phyloP scores from a whole-genome alignment of 192 early-diverging fungal species.

The Linnemannia hyalina region DNA sequence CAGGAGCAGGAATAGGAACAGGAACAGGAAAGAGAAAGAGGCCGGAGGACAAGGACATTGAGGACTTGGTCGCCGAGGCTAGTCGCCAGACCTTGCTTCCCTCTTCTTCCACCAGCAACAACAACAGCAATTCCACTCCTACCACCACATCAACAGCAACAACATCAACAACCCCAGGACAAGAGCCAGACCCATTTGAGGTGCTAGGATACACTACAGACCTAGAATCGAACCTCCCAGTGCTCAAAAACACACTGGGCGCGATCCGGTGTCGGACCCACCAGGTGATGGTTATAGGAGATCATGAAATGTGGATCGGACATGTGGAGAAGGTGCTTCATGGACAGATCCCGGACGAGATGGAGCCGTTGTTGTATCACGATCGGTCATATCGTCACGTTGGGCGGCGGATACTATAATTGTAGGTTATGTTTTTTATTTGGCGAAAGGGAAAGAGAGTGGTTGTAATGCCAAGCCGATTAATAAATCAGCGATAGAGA shows the following conservation, averaged over 20 bases:
- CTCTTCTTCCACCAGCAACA: not conserved
- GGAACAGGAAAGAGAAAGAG: not conserved
- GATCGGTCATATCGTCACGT: conserved; percentile 64
- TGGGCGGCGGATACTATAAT: conserved; percentile 37
- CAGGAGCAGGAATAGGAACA: not conserved
- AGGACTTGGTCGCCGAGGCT: conserved; percentile 34
- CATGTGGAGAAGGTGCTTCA: conserved; percentile 67
- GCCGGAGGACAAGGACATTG: conserved; percentile 35
- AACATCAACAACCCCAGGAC: not conserved
- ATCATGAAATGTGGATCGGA: conserved; percentile 76
- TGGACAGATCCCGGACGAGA: conserved; percentile 59
- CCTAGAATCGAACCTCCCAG: conserved; percentile 62
- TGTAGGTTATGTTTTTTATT: not conserved
- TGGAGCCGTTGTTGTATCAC: conserved; percentile 66
- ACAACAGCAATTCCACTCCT: not conserved
- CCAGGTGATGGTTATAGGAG: conserved; percentile 65
- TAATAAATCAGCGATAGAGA: no score
- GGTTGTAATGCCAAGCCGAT: not conserved
- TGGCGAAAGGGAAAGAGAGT: no score
- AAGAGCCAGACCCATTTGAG: conserved; percentile 60
- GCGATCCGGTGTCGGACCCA: conserved; percentile 68
- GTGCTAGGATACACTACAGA: conserved; percentile 57
- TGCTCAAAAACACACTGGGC: conserved; percentile 68
- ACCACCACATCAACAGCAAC: not conserved
- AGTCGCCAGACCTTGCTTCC: conserved; percentile 28